Conservation (phyloP, 257 asterid species). For the Rehmannia glutinosa region DNA sequence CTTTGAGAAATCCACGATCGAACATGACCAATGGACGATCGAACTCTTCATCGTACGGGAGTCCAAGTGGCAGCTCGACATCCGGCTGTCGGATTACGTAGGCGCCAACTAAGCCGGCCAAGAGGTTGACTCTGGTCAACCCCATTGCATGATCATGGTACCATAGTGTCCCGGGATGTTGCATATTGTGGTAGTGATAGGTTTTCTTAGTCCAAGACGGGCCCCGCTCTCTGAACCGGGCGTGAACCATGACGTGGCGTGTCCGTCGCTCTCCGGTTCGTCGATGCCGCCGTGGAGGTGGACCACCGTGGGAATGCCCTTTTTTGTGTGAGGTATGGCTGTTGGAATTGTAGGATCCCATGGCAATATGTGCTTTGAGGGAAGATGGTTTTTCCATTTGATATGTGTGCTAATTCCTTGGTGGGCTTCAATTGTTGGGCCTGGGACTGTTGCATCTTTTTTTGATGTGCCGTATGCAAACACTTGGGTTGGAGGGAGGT, state of each 20-base stretch:
- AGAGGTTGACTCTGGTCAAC: constrained; percentile 75
- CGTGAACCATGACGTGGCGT: constrained; percentile 68
- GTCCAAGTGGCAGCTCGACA: constrained; percentile 48
- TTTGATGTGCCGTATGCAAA: constrained; percentile 66
- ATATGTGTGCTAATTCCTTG: constrained; percentile 49
- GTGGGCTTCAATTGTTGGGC: constrained; percentile 85
- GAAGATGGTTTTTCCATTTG: constrained; percentile 66
- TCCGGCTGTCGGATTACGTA: constrained; percentile 56
- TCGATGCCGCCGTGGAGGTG: constrained; percentile 85
- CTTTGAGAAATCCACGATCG: constrained; percentile 49
- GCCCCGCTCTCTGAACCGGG: constrained; percentile 45
- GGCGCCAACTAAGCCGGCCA: constrained; percentile 81
- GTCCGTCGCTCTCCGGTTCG: constrained; percentile 74
- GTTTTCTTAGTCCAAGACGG: constrained; percentile 49
- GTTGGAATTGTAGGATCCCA: constrained; percentile 87
- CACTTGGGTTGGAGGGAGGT: constrained; percentile 61
- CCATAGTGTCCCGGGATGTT: constrained; percentile 89
- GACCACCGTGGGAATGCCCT: constrained; percentile 79
- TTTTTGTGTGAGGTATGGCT: constrained; percentile 36
- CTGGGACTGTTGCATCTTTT: constrained; percentile 64
- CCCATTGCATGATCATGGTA: constrained; percentile 97
- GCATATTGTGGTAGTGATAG: constrained; percentile 59
- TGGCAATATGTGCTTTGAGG: constrained; percentile 74
- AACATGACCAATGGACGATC: constrained; percentile 64
- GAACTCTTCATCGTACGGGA: constrained; percentile 42